phyloP scores from a whole-genome alignment of 208 protist species.

The Balamuthia mandrillaris region DNA sequence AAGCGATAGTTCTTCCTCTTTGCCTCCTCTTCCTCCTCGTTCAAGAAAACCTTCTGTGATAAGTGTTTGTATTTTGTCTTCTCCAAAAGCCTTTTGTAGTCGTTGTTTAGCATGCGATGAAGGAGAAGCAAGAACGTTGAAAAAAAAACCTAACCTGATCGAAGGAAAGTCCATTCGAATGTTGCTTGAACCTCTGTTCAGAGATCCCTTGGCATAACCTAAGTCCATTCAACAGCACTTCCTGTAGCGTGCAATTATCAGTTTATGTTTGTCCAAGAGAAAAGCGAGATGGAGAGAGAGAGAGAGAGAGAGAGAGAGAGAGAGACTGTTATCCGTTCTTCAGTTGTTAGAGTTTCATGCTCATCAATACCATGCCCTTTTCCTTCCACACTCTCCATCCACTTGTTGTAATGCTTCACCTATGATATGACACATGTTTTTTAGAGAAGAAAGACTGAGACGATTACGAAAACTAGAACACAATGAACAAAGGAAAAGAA shows the following conservation, averaged over 20 bases:
- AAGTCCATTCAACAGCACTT: conserved; percentile 38
- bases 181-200: not conserved
- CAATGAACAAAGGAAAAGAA: not conserved
- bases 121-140: too few relatives aligned
- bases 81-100: too few relatives aligned
- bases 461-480: not conserved
- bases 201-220: conserved; percentile 35
- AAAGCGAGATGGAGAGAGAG: not conserved
- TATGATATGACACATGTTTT: not conserved
- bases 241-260: too few relatives aligned
- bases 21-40: too few relatives aligned
- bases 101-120: too few relatives aligned
- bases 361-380: not conserved
- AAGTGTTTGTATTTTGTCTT: too few relatives aligned
- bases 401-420: not conserved
- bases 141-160: too few relatives aligned
- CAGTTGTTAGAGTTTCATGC: not conserved
- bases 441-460: not conserved
- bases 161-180: not conserved
- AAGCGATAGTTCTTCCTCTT: too few relatives aligned
- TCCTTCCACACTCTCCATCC: not conserved
- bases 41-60: too few relatives aligned
- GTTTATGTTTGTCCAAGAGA: too few relatives aligned
- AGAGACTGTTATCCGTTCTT: not conserved
- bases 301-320: not conserved